phyloP scores from a whole-genome alignment of 371 early-diverging fungal genomes.

The Rhizopus arrhizus region DNA sequence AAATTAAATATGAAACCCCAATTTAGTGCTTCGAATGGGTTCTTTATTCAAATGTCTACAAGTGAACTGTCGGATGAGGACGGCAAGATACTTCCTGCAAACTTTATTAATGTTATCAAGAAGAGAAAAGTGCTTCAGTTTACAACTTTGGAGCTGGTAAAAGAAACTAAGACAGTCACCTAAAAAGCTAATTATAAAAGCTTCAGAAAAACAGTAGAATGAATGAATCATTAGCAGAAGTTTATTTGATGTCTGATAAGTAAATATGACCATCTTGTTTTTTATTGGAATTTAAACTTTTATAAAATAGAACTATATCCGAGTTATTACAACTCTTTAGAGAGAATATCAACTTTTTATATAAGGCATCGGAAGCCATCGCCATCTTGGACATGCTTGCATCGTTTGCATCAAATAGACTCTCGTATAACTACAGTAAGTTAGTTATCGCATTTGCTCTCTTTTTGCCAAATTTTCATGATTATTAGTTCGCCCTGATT shows the following conservation, averaged over 20 bases:
- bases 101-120: constrained; percentile 63
- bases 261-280: constrained; percentile 19
- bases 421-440: constrained; percentile 56
- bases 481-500: constrained; percentile 73
- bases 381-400: constrained; percentile 82
- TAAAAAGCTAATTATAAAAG: constrained; percentile 9
- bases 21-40: constrained; percentile 66
- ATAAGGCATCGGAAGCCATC: constrained; percentile 79
- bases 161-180: neutral
- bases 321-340: constrained; percentile 63
- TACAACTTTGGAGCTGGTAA: constrained; percentile 81
- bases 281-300: neutral
- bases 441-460: neutral
- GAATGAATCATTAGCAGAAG: constrained; percentile 85
- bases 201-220: constrained; percentile 64
- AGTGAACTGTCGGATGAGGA: constrained; percentile 33
- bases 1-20: constrained; percentile 66
- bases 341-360: constrained; percentile 65
- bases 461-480: neutral
- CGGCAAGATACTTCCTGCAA: constrained; percentile 41
- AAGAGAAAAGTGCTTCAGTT: constrained; percentile 67
- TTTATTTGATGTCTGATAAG: constrained; percentile 83
- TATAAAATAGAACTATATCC: constrained; percentile 57
- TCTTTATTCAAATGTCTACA: constrained; percentile 54
- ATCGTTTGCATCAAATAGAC: constrained; percentile 71